Base-by-base conservation (phyloP, 106 monocot genomes). In the Agapanthus africanus region DNA sequence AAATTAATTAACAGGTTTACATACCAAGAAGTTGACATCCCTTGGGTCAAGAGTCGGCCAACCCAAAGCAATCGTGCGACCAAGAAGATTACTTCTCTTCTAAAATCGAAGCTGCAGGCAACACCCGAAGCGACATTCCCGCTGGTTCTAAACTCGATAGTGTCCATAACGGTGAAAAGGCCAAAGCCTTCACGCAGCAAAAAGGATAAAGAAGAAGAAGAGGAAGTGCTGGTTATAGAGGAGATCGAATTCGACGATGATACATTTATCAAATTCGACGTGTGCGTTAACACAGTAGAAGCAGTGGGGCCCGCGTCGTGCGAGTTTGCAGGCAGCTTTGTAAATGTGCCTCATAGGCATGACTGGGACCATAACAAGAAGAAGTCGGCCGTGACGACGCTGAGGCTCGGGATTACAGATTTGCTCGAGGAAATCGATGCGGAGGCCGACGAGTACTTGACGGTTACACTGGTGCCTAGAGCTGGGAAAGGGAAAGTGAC, bases 241-340 rank as follows among this genome's bases (percentile, higher is more conserved):
- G 73, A 68, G 38, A 68, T 73, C 69, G 36, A 78, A 67, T 18
- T 79, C 3, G 62, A 59, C 26, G 22, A 11, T 14, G 21, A 67
- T 14, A 8, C n/a, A 4, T 49, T 19, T 16, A 41, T 51, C 25
- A 79, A 70, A 63, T 74, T 79, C 37, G 79, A 79, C 30, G 79
- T 79, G 42, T 79, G 25, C 54, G 33, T 79, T 13, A 74, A 79
- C 64, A 49, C 79, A 8, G 42, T 32, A 28, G 74, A 79, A 32
- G 67, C 7, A 11, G 62, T 69, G 4, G 69, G 50, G 11, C 40
- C 86, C 0, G 73, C 74, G 7, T 65, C 62, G 11, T 74, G 82
- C 47, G 77, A 82, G 65, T 82, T 74, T 63, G 76, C 77, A 47
- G 81, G 81, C 7, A 73, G 77, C 42, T 81, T 81, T 61, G 41